Percentiles rank a stretch among this genome's conserved stretches.
phyloP scores from a whole-genome alignment of 169 alveolate genomes.

The Eimeria tenella region DNA sequence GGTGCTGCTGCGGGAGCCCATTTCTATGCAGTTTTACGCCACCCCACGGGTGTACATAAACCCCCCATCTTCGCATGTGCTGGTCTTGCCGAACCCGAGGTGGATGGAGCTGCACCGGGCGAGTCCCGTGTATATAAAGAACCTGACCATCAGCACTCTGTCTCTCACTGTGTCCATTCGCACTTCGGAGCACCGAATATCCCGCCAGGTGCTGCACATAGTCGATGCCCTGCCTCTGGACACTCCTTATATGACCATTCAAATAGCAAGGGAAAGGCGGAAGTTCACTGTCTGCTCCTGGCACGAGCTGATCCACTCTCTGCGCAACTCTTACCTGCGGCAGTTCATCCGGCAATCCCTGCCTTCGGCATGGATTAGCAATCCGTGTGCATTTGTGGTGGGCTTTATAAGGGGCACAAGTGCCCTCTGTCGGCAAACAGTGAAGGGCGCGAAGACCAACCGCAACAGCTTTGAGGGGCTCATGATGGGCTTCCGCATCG shows the following conservation, averaged over 20 bases:
- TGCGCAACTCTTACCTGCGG: constrained; percentile 89
- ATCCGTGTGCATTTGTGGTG: constrained; percentile 90
- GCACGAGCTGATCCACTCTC: constrained; percentile 89
- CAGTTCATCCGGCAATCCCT: constrained; percentile 92
- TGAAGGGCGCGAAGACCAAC: constrained; percentile 86
- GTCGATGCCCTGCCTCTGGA: constrained; percentile 94
- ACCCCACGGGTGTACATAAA: constrained; percentile 80
- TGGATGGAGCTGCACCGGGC: constrained; percentile 88
- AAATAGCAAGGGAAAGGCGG: constrained; percentile 88
- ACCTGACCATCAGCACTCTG: constrained; percentile 88
- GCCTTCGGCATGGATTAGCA: constrained; percentile 93
- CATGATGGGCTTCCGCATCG: constrained; percentile 90
- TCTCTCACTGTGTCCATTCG: constrained; percentile 90
- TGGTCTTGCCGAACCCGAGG: constrained; percentile 87
- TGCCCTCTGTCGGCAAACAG: constrained; percentile 87
- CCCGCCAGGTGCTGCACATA: constrained; percentile 90
- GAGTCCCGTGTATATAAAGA: constrained; percentile 88
- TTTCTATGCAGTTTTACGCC: constrained; percentile 80
- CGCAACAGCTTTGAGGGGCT: constrained; percentile 90
- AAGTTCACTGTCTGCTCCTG: constrained; percentile 87
- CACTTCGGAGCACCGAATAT: constrained; percentile 91
- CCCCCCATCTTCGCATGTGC: constrained; percentile 81
- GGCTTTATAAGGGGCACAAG: constrained; percentile 90
- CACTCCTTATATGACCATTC: constrained; percentile 93
- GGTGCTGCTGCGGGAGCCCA: constrained; percentile 58